Evolutionary conservation across 2,329 filamentous ascomycete species (phyloP).

Genomic region (Botrytis elliptica): DNA sequence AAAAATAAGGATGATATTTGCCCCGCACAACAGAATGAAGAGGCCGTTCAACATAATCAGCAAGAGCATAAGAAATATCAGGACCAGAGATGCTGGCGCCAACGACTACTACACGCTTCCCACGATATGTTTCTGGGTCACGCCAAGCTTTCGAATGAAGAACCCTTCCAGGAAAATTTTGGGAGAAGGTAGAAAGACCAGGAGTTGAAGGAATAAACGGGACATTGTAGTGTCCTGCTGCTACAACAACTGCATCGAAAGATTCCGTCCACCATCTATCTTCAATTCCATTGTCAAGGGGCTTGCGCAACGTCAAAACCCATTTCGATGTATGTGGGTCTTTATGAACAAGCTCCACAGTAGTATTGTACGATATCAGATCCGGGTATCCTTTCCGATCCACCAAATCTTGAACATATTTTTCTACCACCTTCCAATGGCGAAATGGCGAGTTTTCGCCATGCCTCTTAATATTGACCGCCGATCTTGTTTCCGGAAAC

Average conservation of each 20-base stretch:
- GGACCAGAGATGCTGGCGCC: slow-evolving; percentile 64
- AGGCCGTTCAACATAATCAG: slow-evolving; percentile 46
- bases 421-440: slow-evolving; percentile 56
- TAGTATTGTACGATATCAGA: slow-evolving; percentile 56
- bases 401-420: slow-evolving; percentile 54
- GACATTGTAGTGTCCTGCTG: slow-evolving; percentile 65
- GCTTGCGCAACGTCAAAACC: slow-evolving; percentile 52
- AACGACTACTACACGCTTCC: slow-evolving; percentile 56
- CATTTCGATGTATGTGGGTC: slow-evolving; percentile 46
- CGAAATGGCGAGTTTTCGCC: slow-evolving; percentile 60
- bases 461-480: slow-evolving; percentile 48
- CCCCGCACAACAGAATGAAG: slow-evolving; percentile 55
- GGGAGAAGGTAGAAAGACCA: slow-evolving; percentile 58
- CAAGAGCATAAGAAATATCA: slow-evolving; percentile 58
- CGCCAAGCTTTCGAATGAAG: slow-evolving; percentile 75
- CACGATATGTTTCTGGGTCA: slow-evolving; percentile 55
- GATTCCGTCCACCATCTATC: slow-evolving; percentile 63
- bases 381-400: slow-evolving; percentile 53
- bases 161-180: slow-evolving; percentile 52
- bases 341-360: slow-evolving; percentile 59
- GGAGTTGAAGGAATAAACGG: slow-evolving; percentile 60
- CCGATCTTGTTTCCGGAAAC: slow-evolving; percentile 47
- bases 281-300: slow-evolving; percentile 39
- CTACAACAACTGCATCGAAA: slow-evolving; percentile 67
- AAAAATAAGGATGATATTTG: slow-evolving; percentile 56